phyloP scores from a whole-genome alignment of 352 stramenopile species.

The Globisporangium middletonii region DNA sequence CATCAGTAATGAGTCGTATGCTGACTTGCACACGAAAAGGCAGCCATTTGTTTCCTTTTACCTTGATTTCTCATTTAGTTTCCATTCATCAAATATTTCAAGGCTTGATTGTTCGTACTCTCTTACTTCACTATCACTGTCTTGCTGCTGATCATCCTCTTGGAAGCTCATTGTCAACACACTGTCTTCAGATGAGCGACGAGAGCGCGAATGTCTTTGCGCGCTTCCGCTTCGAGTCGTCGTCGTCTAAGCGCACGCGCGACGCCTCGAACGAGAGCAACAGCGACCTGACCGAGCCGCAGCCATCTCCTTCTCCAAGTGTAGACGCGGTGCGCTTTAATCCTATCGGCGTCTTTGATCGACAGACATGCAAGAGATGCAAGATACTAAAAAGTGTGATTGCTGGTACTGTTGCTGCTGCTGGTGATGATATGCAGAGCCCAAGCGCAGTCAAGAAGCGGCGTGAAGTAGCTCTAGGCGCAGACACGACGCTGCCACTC shows the following conservation, averaged over 20 bases:
- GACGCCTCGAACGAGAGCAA: conserved; percentile 5
- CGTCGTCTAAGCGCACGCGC: conserved; percentile 30
- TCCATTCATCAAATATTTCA: too few species aligned
- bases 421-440: not conserved
- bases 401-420: too few species aligned
- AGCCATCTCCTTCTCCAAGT: conserved; percentile 1
- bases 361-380: not conserved
- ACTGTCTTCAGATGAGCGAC: not conserved
- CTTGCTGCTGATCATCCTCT: too few species aligned
- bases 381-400: not conserved
- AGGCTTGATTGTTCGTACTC: too few species aligned
- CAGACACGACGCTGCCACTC: not conserved
- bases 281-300: not conserved
- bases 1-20: too few species aligned
- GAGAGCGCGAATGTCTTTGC: conserved; percentile 30
- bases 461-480: not conserved
- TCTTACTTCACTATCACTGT: too few species aligned
- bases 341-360: not conserved
- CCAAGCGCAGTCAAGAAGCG: not conserved
- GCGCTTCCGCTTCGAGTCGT: conserved; percentile 44
- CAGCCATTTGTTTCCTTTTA: too few species aligned
- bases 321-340: not conserved
- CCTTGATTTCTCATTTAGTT: too few species aligned
- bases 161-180: too few species aligned
- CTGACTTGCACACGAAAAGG: too few species aligned